Evolutionary conservation across 2,329 filamentous ascomycete genomes (phyloP).

Genomic region (Pseudocercospora vitis): DNA sequence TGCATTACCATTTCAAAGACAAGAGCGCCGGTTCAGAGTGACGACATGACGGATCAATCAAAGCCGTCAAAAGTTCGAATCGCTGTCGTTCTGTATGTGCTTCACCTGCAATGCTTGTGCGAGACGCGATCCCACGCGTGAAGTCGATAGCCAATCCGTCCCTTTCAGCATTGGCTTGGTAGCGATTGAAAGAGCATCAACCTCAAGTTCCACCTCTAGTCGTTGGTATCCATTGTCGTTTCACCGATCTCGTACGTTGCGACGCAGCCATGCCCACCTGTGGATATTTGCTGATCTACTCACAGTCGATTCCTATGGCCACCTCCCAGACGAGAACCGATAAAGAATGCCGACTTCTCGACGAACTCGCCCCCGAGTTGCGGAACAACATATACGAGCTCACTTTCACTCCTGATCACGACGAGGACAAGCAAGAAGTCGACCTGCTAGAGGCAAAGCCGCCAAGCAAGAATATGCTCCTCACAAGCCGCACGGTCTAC

Average conservation of each 20-base stretch:
- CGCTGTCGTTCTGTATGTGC: too few relatives aligned
- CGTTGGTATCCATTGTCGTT: too few relatives aligned
- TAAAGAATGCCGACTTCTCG: conserved; percentile 11
- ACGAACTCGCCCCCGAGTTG: conserved; percentile 5
- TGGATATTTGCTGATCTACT: neutral
- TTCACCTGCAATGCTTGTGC: too few relatives aligned
- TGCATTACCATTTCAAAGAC: neutral
- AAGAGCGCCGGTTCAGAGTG: neutral
- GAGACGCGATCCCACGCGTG: too few relatives aligned
- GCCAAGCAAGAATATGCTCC: neutral
- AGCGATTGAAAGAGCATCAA: too few relatives aligned
- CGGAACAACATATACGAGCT: conserved; percentile 12
- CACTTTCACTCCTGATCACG: conserved; percentile 4
- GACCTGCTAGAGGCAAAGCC: neutral
- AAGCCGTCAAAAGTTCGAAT: neutral
- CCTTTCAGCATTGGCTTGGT: too few relatives aligned
- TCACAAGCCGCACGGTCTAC: conserved; percentile 2
- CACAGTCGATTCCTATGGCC: neutral
- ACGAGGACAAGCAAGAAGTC: neutral
- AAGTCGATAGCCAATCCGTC: too few relatives aligned
- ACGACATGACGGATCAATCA: too few relatives aligned
- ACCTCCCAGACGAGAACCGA: neutral
- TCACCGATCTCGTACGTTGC: too few relatives aligned
- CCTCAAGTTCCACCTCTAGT: too few relatives aligned
- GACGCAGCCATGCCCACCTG: neutral